These are phyloP conservation scores for Neonectria punicea DNA, from an alignment of 2,329 filamentous ascomycete genomes.

Conservation along the genomic window DNA sequence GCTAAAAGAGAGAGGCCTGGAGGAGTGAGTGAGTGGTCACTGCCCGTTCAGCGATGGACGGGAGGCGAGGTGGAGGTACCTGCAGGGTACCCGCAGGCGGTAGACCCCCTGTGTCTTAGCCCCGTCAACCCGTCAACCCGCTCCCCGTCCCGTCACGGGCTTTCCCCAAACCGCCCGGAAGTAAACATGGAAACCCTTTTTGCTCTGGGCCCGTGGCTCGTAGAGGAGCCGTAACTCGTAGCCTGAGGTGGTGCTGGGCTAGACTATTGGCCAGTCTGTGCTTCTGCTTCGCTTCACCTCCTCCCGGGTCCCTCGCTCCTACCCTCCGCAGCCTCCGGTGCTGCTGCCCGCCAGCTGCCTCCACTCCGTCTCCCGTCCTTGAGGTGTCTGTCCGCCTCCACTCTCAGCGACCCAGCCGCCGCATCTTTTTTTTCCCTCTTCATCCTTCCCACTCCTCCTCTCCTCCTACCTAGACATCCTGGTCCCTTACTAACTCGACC, in stretches of 20 bases:
- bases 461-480: constrained; percentile 33
- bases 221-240: neutral
- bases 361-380: constrained; percentile 22
- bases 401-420: constrained; percentile 17
- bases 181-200: constrained; percentile 35
- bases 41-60: neutral
- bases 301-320: constrained; percentile 3
- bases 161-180: constrained; percentile 40
- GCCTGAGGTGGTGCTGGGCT: neutral
- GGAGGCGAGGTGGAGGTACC: neutral
- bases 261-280: neutral
- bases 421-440: constrained; percentile 34
- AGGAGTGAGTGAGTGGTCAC: neutral
- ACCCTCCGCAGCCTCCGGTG: neutral
- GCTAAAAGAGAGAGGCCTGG: neutral
- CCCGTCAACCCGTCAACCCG: constrained; percentile 32
- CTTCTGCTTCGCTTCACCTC: neutral
- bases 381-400: constrained; percentile 5
- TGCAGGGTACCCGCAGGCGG: constrained; percentile 29
- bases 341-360: constrained; percentile 15
- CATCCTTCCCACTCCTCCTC: constrained; percentile 25
- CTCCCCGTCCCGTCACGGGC: constrained; percentile 36
- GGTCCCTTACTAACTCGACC: constrained; percentile 31
- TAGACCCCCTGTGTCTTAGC: constrained; percentile 19
- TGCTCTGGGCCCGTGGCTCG: no score